Conservation (phyloP, 2,329 filamentous ascomycete genomes). For the Fusarium concolor region DNA sequence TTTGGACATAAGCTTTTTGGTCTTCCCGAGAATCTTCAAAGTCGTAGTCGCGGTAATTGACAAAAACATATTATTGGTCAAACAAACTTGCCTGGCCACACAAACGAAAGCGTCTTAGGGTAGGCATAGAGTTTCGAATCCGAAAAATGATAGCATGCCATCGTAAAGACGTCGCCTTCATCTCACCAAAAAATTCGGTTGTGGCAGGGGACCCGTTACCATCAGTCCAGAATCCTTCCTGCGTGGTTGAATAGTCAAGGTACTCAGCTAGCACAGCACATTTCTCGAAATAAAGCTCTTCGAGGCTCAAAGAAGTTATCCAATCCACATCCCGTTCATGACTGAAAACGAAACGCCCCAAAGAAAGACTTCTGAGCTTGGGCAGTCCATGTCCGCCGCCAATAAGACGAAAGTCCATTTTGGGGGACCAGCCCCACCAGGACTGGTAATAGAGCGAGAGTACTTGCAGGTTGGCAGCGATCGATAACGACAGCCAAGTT, state of each 20-base stretch:
- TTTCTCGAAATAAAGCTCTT: not conserved
- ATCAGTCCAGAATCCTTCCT: not conserved
- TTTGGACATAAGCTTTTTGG: no score
- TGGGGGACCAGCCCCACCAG: not conserved
- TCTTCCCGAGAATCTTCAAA: no score
- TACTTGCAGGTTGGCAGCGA: not conserved
- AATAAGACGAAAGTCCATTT: not conserved
- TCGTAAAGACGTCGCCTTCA: accelerated
- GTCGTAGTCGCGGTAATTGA: no score
- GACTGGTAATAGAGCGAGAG: constrained; percentile 2
- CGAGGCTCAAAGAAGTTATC: not conserved
- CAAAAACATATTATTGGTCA: no score
- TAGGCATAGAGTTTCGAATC: not conserved
- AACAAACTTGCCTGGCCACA: accelerated
- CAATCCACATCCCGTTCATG: not conserved
- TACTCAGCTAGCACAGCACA: not conserved
- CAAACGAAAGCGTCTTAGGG: not conserved
- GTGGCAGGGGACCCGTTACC: accelerated
- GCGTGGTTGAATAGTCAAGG: accelerated
- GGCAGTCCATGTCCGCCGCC: not conserved
- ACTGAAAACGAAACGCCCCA: not conserved
- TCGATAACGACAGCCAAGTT: not conserved
- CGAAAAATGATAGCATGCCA: not conserved
- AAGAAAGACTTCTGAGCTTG: not conserved
- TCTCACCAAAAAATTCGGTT: accelerated